Base-by-base conservation (phyloP, 2,329 filamentous ascomycete genomes). In the Nemania sp. region DNA sequence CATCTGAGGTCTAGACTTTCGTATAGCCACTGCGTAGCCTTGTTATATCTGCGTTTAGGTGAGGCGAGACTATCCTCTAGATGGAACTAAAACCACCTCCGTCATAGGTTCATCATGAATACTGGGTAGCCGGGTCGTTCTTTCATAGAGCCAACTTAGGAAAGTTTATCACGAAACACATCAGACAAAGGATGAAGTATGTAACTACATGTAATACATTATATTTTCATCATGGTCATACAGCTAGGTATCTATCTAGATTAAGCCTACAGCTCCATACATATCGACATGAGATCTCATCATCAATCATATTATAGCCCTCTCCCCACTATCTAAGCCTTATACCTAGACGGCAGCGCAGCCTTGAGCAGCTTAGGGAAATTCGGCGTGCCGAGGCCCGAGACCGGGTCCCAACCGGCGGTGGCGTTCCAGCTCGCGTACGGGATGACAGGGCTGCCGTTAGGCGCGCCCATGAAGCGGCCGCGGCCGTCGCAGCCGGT, bases 391-490 rank as follows among this genome's bases (percentile, higher is more conserved):
- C 70, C 70, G 22, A 68, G 66, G 1, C 70, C 70, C 7, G 61
- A 67, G 2, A 66, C 68, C 0, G 68, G 62, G 56, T 72, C 70
- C 70, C 70, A 72, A 5, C 70, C 70, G 19, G 57, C 30, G 5
- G 64, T 67, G 12, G 66, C 68, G 6, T 59, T 59, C 52, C 53
- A 59, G 57, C 57, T 60, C 7, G 60, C 60, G 34, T 51, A 59
- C 1, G 60, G 60, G 15, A 62, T 62, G 36, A 62, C 57, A 6
- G 60, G 60, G 55, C 57, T 60, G 37, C 60, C 60, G 52, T 62
- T 62, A 0, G 60, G 58, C 5, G 34, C 45, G 17, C 58, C 58
- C 45, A 54, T 30, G 60, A 62, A 62, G 8, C 58, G n/a, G 1
- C 65, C 64, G 17, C 61, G 63, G 5, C 67, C 68, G 4, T 65